Evolutionary conservation across 2,329 filamentous ascomycete genomes (phyloP), one percentile per base, ranked within the genome.

Genomic region (Pseudogymnoascus sp.): DNA sequence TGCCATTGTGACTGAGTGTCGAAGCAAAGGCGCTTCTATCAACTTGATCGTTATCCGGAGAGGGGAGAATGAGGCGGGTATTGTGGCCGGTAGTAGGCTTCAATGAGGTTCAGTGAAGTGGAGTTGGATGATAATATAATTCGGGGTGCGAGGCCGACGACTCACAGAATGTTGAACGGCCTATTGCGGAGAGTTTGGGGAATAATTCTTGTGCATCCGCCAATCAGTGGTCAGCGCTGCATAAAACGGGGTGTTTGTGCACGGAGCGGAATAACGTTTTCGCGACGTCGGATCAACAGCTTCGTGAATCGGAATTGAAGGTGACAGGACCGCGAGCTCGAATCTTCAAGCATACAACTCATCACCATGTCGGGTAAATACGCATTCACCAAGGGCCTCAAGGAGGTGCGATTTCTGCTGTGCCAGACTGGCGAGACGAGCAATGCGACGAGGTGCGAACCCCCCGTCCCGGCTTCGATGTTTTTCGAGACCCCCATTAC

Each of bases 371-470:
- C 92, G 69, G 81, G 83, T 78, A 96, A 94, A 82, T 97, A 96
- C 80, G 90, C 86, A 70, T 99, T 99, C 79, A 84, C 85, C 69
- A 88, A 91, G 76, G 80, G 85, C 68, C 82, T 99, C 75, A 96
- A 92, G 83, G 94, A 99, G 83, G 83, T 99, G 74, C 89, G 94
- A 74, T 99, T 99, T 79, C 83, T 96, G 71, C 93, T 97, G 80
- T 97, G 94, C 81, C 93, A 97, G 79, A 92, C 90, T 60, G 90
- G 89, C 67, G 89, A 96, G 74, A 87, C 91, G 74, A 96, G 93
- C 81, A 89, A 90, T 71, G 87, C 90, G 66, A 88, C 90, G 66
- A 87, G 94, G 94, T 96, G 80, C 72, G 81, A 76, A 63, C 57
- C 41, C 10, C 17, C 21, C 40, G 10, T 60, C 17, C 29, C n/a